phyloP scores from a whole-genome alignment of 2,329 filamentous ascomycete genomes.

The Polychaeton citri region DNA sequence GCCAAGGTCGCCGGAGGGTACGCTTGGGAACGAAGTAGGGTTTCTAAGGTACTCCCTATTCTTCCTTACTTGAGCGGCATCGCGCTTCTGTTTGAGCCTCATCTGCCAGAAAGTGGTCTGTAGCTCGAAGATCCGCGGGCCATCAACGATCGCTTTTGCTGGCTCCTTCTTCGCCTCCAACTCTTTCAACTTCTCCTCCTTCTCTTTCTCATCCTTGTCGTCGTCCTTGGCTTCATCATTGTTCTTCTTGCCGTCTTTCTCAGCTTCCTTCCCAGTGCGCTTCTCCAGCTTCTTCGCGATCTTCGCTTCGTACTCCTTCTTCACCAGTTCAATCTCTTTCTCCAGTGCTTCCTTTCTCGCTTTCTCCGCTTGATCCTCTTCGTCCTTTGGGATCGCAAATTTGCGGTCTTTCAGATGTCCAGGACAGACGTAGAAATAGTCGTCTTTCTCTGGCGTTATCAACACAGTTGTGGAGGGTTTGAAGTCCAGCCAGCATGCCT shows the following conservation, averaged over 20 bases:
- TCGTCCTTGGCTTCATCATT: constrained; percentile 60
- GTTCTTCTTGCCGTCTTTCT: constrained; percentile 49
- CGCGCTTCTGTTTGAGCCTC: constrained; percentile 63
- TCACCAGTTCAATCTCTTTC: constrained; percentile 34
- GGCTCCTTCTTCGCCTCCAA: constrained; percentile 39
- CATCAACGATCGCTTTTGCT: constrained; percentile 50
- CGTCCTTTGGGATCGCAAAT: constrained; percentile 61
- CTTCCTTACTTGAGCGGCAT: constrained; percentile 64
- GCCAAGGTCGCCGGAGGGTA: constrained; percentile 47
- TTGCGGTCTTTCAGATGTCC: constrained; percentile 69
- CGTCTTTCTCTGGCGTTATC: constrained; percentile 81
- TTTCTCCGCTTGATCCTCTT: constrained; percentile 46
- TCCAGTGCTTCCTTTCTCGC: constrained; percentile 39
- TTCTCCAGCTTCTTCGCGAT: constrained; percentile 30
- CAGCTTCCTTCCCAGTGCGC: constrained; percentile 25
- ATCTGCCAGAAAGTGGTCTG: constrained; percentile 87
- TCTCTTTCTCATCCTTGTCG: constrained; percentile 27
- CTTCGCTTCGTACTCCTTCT: constrained; percentile 38
- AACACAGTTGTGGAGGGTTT: constrained; percentile 78
- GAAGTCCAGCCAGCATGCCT: constrained; percentile 82
- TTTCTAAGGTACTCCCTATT: constrained; percentile 70
- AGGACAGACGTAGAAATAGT: constrained; percentile 75
- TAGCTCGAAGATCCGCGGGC: constrained; percentile 69
- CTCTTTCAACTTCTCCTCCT: constrained; percentile 29
- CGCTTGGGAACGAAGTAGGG: constrained; percentile 70